These are phyloP conservation scores for Drechmeria coniospora DNA, from an alignment of 2,329 filamentous ascomycete species.

Conservation along the genomic window DNA sequence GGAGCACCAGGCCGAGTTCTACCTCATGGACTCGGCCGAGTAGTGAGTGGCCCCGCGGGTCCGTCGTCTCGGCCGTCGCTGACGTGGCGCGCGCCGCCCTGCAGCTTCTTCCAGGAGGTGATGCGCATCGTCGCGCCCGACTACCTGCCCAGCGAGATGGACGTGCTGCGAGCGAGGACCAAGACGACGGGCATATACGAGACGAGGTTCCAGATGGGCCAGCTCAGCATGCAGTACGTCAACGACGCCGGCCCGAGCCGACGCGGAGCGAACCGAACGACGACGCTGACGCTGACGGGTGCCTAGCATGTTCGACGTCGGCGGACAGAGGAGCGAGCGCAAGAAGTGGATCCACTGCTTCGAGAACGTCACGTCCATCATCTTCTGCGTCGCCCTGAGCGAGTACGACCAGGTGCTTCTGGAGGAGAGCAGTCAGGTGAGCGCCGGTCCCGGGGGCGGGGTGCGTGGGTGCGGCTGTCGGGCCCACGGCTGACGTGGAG, in stretches of 20 bases:
- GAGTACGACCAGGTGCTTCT: slow-evolving; percentile 96
- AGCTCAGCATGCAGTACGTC: slow-evolving; percentile 92
- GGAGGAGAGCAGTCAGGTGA: slow-evolving; percentile 92
- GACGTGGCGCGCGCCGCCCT: slow-evolving; percentile 1
- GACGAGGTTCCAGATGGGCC: slow-evolving; percentile 95
- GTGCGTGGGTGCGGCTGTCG: too few species aligned
- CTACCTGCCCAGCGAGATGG: slow-evolving; percentile 86
- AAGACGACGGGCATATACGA: slow-evolving; percentile 99
- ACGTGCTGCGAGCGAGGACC: slow-evolving; percentile 86
- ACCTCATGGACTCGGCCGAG: slow-evolving; percentile 96
- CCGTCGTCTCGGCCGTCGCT: not conserved
- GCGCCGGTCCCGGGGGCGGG: too few species aligned
- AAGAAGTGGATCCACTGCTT: slow-evolving; percentile 99
- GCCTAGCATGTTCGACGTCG: slow-evolving; percentile 93
- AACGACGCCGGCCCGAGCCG: not conserved
- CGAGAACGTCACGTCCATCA: slow-evolving; percentile 98
- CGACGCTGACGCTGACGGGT: slow-evolving; percentile 8
- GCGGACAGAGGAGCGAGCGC: slow-evolving; percentile 87
- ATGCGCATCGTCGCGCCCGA: slow-evolving; percentile 67
- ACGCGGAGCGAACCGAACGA: too few species aligned
- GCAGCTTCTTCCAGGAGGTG: slow-evolving; percentile 90
- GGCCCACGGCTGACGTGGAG: not conserved
- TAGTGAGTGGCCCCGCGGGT: slow-evolving; percentile 49
- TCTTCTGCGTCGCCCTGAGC: slow-evolving; percentile 94
- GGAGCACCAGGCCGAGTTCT: slow-evolving; percentile 94